These are phyloP conservation scores for Dioscorea cayenensis DNA, from an alignment of 116 monocot genomes.

Conservation along the genomic window DNA sequence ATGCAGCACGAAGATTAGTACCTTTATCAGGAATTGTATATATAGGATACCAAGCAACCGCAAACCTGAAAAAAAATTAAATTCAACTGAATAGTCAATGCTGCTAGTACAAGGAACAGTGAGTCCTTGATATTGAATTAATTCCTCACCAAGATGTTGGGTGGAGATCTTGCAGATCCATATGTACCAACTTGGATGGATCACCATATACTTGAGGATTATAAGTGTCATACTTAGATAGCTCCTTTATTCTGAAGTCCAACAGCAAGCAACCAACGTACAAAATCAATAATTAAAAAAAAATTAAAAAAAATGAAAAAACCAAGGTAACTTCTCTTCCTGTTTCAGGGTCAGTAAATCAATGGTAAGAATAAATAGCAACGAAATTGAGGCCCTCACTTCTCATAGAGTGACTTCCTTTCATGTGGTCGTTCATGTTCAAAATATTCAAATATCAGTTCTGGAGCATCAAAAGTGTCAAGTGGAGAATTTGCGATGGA, in stretches of 20 bases:
- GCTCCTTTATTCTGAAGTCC: constrained; percentile 26
- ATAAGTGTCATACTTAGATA: constrained; percentile 16
- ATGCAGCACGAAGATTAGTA: constrained; percentile 26
- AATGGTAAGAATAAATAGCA: not conserved
- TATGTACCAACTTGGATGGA: constrained; percentile 18
- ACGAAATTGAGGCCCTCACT: constrained; percentile 12
- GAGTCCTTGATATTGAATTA: not conserved
- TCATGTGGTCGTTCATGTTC: constrained; percentile 26
- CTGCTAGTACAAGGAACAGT: not conserved
- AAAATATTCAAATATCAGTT: constrained; percentile 32
- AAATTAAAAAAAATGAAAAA: not conserved
- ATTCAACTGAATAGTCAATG: not conserved
- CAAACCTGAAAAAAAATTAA: constrained; percentile 11
- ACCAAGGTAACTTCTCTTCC: not conserved
- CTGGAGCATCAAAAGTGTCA: constrained; percentile 5
- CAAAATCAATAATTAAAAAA: not conserved
- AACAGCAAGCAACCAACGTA: constrained; percentile 2
- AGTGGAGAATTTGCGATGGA: not conserved
- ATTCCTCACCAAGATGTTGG: constrained; percentile 29
- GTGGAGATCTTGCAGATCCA: constrained; percentile 21
- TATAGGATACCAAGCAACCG: constrained; percentile 42
- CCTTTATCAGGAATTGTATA: constrained; percentile 28
- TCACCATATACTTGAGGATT: constrained; percentile 18
- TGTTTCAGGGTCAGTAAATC: not conserved
- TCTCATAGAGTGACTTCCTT: constrained; percentile 19